These are phyloP conservation scores for Chaetomium sp. DNA, from an alignment of 2,329 filamentous ascomycete species.

Conservation along the genomic window DNA sequence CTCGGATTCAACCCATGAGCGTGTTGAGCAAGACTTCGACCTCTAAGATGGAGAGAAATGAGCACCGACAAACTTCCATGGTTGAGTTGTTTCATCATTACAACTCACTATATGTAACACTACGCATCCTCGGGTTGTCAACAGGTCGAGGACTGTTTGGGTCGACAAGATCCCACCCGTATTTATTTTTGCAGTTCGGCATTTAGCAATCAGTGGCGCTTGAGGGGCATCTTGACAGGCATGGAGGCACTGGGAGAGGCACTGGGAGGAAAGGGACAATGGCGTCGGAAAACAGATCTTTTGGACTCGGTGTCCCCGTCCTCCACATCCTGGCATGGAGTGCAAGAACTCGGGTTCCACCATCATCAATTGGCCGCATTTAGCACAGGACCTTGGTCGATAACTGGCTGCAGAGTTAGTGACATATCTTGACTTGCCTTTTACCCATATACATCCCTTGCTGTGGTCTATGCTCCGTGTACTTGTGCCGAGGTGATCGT, in stretches of 20 bases:
- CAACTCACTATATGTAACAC: constrained; percentile 3
- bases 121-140: constrained; percentile 5
- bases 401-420: constrained; percentile 16
- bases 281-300: constrained; percentile 11
- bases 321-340: constrained; percentile 13
- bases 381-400: constrained; percentile 15
- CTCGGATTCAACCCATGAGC: constrained; percentile 13
- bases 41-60: constrained; percentile 10
- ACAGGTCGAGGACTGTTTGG: background rate
- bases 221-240: background rate
- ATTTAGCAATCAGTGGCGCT: background rate
- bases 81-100: constrained; percentile 1
- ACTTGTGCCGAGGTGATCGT: too few relatives aligned
- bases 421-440: constrained; percentile 8
- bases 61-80: background rate
- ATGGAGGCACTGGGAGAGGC: background rate
- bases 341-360: constrained; percentile 2
- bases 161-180: background rate
- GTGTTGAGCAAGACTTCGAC: constrained; percentile 16
- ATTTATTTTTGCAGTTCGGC: background rate
- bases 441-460: too few relatives aligned
- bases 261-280: background rate
- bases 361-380: constrained; percentile 12
- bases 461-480: too few relatives aligned
- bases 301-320: constrained; percentile 12